Conservation (phyloP, 768 basidiomycete genomes). For the Suillus luteus region DNA sequence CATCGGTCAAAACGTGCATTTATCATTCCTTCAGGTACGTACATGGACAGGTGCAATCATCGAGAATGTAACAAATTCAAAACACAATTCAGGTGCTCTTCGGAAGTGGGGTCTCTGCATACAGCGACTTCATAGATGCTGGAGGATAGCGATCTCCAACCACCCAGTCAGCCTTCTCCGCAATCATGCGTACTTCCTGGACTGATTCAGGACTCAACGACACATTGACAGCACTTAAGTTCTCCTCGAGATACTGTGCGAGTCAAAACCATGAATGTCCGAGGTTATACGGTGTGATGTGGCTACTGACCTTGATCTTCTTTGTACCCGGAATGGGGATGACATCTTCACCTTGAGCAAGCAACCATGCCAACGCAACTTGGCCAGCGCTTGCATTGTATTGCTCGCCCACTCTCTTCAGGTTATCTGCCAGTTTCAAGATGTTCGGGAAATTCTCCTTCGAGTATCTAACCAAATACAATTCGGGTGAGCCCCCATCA, state of each 20-base stretch:
- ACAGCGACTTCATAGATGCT: constrained; percentile 10
- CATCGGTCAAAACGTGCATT: neutral
- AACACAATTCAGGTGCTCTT: neutral
- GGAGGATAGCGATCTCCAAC: constrained; percentile 30
- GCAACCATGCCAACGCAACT: constrained; percentile 43
- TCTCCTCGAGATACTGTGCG: constrained; percentile 47
- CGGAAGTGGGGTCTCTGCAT: constrained; percentile 23
- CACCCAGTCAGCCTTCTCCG: constrained; percentile 32
- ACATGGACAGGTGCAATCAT: neutral
- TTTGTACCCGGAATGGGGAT: constrained; percentile 45
- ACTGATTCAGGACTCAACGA: constrained; percentile 41
- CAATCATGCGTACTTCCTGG: constrained; percentile 37
- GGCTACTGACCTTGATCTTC: constrained; percentile 31
- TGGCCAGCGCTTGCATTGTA: constrained; percentile 41
- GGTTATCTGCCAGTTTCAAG: constrained; percentile 37
- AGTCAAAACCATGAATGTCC: constrained; percentile 3
- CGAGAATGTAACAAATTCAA: neutral
- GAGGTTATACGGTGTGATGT: neutral
- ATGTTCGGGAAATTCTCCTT: constrained; percentile 49
- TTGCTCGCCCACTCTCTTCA: constrained; percentile 35
- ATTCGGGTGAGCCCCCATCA: constrained; percentile 31
- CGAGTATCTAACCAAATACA: constrained; percentile 32
- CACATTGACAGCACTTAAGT: constrained; percentile 38
- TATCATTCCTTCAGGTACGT: neutral
- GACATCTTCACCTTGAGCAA: constrained; percentile 39